Evolutionary conservation across 1,139 yeast species (phyloP), one percentile per base, ranked within the genome.

Genomic region (Spencermartinsiella ligniputridi): DNA sequence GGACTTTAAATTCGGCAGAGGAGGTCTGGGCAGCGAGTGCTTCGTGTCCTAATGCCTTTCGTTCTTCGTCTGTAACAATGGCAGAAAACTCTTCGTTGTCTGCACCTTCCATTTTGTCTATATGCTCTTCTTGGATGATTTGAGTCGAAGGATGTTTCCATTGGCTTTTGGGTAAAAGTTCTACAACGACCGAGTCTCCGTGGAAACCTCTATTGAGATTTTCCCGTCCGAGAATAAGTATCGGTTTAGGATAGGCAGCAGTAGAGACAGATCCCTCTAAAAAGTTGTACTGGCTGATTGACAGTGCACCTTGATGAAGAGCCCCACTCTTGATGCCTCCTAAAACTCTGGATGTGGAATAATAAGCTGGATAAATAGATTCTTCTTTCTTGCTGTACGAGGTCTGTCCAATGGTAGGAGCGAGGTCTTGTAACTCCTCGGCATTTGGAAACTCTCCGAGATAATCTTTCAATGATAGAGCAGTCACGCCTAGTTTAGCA

Each of bases 301-400:
- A 79, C 54, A 94, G 74, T 21, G 75, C 73, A 32, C 98, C 98
- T 66, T 89, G 96, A 61, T 83, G 86, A 37, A 92, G 69, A 9
- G 94, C 82, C 29, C 96, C 96, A 57, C 81, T 85, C 60, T 83
- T 85, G 52, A 90, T 67, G 39, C 98, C 98, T 40, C 96, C 97
- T 78, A 88, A 78, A 20, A 89, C 72, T 65, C 96, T 76, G 0
- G 97, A 79, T 46, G 80, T 78, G 5, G 92, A 68, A 61, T 86
- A 88, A 61, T 88, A 87, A 46, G 85, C 89, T 1, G 87, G 86
- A 60, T 81, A 92, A 25, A 76, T 68, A 2, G 50, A 56, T 35
- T 58, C 62, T 19, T 56, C 60, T 34, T 54, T 58, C 29, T 50
- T 47, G 9, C 44, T 37, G 24, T 49, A 52, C 55, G 56, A 69